A percentile compares a stretch with the other conserved stretches of the same genome.
Conservation (phyloP, 108 stramenopile species). For the Pseudonitzschia multiseries region DNA sequence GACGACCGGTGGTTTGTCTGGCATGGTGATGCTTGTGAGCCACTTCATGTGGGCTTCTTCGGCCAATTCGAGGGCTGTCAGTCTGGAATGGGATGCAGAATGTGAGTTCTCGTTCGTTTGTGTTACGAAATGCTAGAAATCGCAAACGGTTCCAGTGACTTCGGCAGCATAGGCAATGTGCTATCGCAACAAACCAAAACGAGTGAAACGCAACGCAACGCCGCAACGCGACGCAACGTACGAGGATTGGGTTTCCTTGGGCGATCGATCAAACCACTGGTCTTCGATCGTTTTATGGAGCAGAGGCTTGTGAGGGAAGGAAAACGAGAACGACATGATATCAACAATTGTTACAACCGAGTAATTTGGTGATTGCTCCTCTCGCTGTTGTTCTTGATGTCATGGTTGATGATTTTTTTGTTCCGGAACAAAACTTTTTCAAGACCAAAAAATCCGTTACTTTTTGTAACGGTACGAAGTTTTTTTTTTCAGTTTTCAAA, state of each 20-base stretch:
- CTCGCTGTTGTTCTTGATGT: no score
- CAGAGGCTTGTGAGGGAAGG: not conserved
- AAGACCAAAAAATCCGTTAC: no score
- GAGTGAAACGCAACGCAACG: not conserved
- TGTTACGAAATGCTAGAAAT: not conserved
- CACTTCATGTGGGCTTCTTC: not conserved
- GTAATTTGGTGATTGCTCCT: no score
- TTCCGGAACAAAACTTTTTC: no score
- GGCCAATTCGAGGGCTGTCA: constrained; percentile 2
- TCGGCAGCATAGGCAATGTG: not conserved
- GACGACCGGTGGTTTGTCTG: not conserved
- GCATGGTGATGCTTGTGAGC: not conserved
- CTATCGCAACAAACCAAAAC: not conserved
- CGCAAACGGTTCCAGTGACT: not conserved
- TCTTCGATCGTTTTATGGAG: not conserved
- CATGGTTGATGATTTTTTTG: no score
- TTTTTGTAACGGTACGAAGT: no score
- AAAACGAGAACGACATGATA: not conserved
- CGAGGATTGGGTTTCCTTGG: not conserved
- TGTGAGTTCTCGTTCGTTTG: not conserved
- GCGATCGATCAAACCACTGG: constrained; percentile 2
- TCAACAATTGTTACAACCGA: no score
- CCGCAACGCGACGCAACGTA: not conserved
- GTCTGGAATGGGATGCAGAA: not conserved
- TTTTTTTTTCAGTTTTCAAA: no score